Conservation (phyloP, 768 basidiomycete genomes). For the Lactarius deliciosus region DNA sequence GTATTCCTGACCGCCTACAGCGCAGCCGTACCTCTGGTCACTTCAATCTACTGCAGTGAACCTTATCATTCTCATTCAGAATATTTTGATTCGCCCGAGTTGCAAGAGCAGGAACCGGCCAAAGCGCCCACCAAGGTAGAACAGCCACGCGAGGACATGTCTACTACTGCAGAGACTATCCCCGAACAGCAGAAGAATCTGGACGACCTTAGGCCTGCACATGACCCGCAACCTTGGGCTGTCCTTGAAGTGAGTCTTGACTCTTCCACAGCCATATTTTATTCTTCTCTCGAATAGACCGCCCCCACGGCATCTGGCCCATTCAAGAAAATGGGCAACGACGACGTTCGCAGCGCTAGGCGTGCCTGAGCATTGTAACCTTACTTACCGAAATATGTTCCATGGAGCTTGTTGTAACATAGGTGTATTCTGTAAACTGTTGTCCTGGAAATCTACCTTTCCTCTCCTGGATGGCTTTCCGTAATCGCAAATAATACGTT, state of each 20-base stretch:
- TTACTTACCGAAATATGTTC: not conserved
- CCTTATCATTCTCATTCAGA: conserved; percentile 19
- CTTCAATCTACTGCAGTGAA: not conserved
- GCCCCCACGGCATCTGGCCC: conserved; percentile 16
- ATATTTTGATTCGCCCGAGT: conserved; percentile 23
- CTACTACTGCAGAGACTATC: not conserved
- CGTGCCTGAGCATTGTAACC: conserved; percentile 8
- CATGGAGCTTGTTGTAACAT: conserved; percentile 2
- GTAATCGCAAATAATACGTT: not conserved
- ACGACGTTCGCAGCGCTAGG: conserved; percentile 5
- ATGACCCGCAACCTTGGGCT: conserved; percentile 5
- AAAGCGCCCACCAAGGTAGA: not conserved
- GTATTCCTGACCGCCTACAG: conserved; percentile 28
- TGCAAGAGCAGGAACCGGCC: conserved; percentile 8
- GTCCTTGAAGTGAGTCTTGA: conserved; percentile 6
- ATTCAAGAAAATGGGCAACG: conserved; percentile 16
- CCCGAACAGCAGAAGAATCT: conserved; percentile 6
- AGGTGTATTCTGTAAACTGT: not conserved
- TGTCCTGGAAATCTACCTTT: not conserved
- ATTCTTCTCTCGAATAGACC: conserved; percentile 9
- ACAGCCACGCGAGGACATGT: not conserved
- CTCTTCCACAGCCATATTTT: no score
- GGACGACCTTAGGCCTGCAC: conserved; percentile 12
- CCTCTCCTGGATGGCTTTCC: not conserved
- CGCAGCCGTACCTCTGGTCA: conserved; percentile 22